Percentiles rank a stretch among this genome's conserved stretches.
Evolutionary conservation across 352 stramenopile genomes (phyloP).

Genomic region (Elongisporangium undulatum): DNA sequence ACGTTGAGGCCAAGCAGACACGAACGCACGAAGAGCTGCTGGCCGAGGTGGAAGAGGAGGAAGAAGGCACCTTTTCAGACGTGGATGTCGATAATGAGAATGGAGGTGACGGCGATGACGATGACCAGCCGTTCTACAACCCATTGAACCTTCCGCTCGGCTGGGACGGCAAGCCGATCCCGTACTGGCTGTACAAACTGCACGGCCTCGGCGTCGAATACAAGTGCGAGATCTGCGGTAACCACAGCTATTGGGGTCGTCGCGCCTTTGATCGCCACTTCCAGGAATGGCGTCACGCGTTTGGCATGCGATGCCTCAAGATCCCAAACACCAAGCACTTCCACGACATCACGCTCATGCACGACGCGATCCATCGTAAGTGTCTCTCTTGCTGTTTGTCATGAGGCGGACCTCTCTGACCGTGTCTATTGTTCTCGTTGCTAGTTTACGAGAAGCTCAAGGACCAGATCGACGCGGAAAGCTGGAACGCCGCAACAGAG

Average conservation of each 20-base stretch:
- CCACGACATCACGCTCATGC: constrained; percentile 98
- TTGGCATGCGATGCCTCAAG: constrained; percentile 98
- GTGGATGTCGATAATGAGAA: constrained; percentile 69
- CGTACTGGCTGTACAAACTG: constrained; percentile 99
- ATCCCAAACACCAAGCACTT: constrained; percentile 99
- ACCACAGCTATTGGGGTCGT: constrained; percentile 97
- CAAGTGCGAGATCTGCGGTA: constrained; percentile 99
- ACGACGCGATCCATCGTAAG: constrained; percentile 89
- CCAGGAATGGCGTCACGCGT: constrained; percentile 96
- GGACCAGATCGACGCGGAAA: constrained; percentile 90
- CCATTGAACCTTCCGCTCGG: constrained; percentile 97
- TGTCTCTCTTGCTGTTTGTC: constrained; percentile 6
- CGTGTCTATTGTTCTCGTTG: constrained; percentile 15
- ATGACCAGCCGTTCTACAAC: constrained; percentile 98
- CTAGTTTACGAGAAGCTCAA: constrained; percentile 97
- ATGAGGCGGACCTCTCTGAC: background rate
- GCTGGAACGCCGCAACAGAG: constrained; percentile 91
- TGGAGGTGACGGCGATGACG: constrained; percentile 81
- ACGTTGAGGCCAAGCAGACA: constrained; percentile 85
- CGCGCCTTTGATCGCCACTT: constrained; percentile 98
- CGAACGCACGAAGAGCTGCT: constrained; percentile 85
- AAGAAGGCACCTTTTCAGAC: constrained; percentile 81
- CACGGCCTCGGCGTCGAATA: constrained; percentile 98
- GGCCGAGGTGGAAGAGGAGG: constrained; percentile 82
- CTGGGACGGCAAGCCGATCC: constrained; percentile 99